Evolutionary conservation across 2,329 filamentous ascomycete species (phyloP).

Genomic region (Verticillium longisporum): DNA sequence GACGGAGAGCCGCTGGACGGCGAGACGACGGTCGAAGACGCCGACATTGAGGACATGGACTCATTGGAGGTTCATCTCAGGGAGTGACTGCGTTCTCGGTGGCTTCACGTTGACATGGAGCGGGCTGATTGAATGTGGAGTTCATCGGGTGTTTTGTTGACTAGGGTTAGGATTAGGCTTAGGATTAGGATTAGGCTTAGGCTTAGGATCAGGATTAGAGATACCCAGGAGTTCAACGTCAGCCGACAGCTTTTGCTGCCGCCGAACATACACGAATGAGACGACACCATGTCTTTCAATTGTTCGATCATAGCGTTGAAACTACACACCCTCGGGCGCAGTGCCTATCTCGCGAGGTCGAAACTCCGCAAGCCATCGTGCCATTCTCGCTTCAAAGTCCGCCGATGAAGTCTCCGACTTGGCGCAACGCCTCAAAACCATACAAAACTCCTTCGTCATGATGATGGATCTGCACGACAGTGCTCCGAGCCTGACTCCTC

Average conservation of each 20-base stretch:
- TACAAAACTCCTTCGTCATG: too few relatives aligned
- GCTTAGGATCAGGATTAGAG: background rate
- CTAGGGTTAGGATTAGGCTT: too few relatives aligned
- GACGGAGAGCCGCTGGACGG: conserved; percentile 68
- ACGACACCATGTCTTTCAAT: too few relatives aligned
- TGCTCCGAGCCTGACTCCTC: background rate
- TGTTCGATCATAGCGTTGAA: too few relatives aligned
- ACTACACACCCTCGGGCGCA: too few relatives aligned
- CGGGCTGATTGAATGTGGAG: background rate
- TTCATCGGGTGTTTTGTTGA: background rate
- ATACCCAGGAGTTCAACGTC: background rate
- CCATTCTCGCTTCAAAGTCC: too few relatives aligned
- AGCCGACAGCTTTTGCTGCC: background rate
- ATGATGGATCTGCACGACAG: background rate
- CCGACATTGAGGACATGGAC: conserved; percentile 70
- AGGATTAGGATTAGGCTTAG: too few relatives aligned
- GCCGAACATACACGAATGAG: background rate
- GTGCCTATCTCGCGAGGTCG: too few relatives aligned
- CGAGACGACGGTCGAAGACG: conserved; percentile 52
- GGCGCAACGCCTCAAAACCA: too few relatives aligned
- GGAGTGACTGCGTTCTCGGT: background rate
- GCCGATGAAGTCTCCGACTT: too few relatives aligned
- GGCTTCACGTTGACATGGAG: background rate
- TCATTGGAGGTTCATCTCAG: conserved; percentile 66
- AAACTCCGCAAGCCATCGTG: too few relatives aligned